phyloP scores from a whole-genome alignment of 352 stramenopile species.

The Phytopythium vexans region DNA sequence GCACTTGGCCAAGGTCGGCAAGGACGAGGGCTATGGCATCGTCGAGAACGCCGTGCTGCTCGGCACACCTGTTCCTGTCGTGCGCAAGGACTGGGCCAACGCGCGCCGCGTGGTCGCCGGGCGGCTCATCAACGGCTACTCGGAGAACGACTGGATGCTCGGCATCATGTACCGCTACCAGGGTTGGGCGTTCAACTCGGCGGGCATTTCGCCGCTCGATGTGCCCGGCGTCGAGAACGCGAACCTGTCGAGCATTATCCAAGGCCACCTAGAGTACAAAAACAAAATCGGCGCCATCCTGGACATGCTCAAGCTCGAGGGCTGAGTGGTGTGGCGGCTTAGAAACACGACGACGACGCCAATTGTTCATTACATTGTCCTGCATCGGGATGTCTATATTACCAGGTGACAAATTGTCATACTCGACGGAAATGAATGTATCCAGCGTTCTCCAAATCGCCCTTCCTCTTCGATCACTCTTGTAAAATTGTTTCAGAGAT shows the following conservation, averaged over 20 bases:
- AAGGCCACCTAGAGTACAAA: slow-evolving; percentile 86
- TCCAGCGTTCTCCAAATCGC: neutral
- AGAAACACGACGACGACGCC: neutral
- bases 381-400: neutral
- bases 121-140: slow-evolving; percentile 90
- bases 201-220: slow-evolving; percentile 64
- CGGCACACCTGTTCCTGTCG: slow-evolving; percentile 67
- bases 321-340: slow-evolving; percentile 15
- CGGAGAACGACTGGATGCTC: slow-evolving; percentile 89
- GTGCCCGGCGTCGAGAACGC: slow-evolving; percentile 79
- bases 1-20: slow-evolving; percentile 60
- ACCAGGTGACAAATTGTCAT: neutral
- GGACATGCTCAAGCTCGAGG: slow-evolving; percentile 69
- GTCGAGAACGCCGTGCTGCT: slow-evolving; percentile 89
- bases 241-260: slow-evolving; percentile 76
- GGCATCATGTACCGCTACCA: slow-evolving; percentile 90
- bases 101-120: slow-evolving; percentile 75
- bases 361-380: neutral
- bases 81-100: slow-evolving; percentile 60
- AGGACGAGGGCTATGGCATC: slow-evolving; percentile 66
- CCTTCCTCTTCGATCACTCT: no score
- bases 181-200: slow-evolving; percentile 74
- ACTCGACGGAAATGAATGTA: neutral
- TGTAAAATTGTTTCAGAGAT: no score
- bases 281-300: slow-evolving; percentile 85